These are phyloP conservation scores for Fraxinus excelsior DNA, from an alignment of 257 asterid species.

Conservation along the genomic window DNA sequence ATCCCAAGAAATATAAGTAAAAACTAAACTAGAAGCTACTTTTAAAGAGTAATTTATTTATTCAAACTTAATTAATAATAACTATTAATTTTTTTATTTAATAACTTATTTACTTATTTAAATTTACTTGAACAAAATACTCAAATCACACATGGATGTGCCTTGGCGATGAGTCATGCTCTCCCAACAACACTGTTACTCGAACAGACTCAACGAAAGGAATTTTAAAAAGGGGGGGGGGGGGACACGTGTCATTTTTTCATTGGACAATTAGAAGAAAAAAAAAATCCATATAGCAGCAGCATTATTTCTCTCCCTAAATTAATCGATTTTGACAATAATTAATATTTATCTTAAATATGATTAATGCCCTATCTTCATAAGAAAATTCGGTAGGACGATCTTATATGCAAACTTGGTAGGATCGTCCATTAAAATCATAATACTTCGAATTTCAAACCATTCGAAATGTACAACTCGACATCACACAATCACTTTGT, in stretches of 20 bases:
- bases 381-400: no score
- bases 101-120: background rate
- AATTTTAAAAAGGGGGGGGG: no score
- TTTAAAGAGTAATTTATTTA: background rate
- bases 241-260: no score
- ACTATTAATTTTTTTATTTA: background rate
- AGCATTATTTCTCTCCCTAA: background rate
- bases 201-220: no score
- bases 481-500: no score
- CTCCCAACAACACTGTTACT: background rate
- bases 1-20: background rate
- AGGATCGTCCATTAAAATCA: no score
- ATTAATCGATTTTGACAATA: background rate
- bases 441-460: no score
- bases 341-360: background rate
- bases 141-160: background rate
- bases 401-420: no score
- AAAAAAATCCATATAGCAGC: no score
- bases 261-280: no score
- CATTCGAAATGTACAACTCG: no score
- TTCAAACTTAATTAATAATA: background rate
- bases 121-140: background rate
- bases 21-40: background rate
- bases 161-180: background rate
- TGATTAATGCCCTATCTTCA: background rate